Base-by-base conservation (phyloP, 768 basidiomycete species). In the Royoungia palumana region DNA sequence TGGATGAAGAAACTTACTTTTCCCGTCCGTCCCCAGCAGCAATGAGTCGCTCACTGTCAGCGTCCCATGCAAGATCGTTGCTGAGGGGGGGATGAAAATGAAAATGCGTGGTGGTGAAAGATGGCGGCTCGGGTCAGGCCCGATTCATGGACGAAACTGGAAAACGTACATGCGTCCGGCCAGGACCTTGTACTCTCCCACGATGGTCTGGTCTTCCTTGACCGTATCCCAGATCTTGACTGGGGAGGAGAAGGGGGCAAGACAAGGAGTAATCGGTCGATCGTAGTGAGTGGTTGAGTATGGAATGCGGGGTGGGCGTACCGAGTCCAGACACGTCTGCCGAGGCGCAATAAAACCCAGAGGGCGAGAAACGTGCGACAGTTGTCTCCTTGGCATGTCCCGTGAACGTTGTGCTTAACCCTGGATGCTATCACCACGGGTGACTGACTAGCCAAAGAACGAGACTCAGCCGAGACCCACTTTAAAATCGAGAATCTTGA, bases 11-110 rank as follows among this genome's bases (percentile, higher is more conserved):
- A 12, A 46, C 55, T 16, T 46, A 93, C 91, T 87, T 91, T 60
- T 94, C 94, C 50, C 83, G 78, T 30, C 94, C 94, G 55, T 95
- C 91, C 45, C 95, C 95, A 12, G 90, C 94, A 7, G 87, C 90
- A 41, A 97, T 88, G 49, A 98, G 87, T n/a, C 95, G 80, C 66
- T 96, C 95, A 62, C 88, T 91, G 67, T 97, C 95, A 2, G 88
- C 89, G 61, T 97, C 95, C 95, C 95, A 98, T 11, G 86, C 87
- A 19, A 98, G 79, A 69, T 97, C 95, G 58, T 94, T 94, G 56
- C 94, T 92, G 56, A n/a, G 13, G 41, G 10, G 36, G 11, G 12
- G 9, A 28, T 24, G 13, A 50, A 25, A 13, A 32, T 22, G 22
- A 4, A 12, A 21, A 21, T 10, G 25, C 24, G 17, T 7, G 13